Evolutionary conservation across 2,329 filamentous ascomycete genomes (phyloP).

Genomic region (Colletotrichum sp.): DNA sequence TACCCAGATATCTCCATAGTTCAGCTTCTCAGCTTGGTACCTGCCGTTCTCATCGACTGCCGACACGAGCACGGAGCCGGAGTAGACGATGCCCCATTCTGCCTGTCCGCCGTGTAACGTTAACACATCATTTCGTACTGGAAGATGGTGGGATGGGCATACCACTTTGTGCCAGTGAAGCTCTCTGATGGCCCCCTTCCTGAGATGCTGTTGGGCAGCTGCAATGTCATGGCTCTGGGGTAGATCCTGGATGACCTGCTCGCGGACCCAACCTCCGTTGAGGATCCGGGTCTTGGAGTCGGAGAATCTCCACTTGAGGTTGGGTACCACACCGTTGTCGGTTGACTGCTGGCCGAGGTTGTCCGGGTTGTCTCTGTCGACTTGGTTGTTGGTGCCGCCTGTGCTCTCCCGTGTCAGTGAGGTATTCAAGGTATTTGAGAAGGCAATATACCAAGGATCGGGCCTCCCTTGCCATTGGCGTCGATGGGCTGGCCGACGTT

Average conservation of each 20-base stretch:
- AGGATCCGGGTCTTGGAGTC: slow-evolving; percentile 68
- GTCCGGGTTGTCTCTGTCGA: slow-evolving; percentile 69
- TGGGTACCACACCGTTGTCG: slow-evolving; percentile 68
- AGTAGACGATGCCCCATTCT: slow-evolving; percentile 70
- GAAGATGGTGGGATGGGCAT: slow-evolving; percentile 29
- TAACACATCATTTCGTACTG: not conserved
- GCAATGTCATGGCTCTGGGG: slow-evolving; percentile 70
- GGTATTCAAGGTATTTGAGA: not conserved
- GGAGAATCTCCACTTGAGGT: slow-evolving; percentile 74
- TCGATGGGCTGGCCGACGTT: slow-evolving; percentile 61
- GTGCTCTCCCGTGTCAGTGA: not conserved
- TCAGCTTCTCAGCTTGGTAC: slow-evolving; percentile 59
- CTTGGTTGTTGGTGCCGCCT: slow-evolving; percentile 68
- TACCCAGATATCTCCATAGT: slow-evolving; percentile 63
- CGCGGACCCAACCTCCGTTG: slow-evolving; percentile 69
- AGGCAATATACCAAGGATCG: slow-evolving; percentile 55
- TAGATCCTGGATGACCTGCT: slow-evolving; percentile 71
- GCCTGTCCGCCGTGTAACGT: slow-evolving; percentile 45
- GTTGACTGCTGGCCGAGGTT: slow-evolving; percentile 67
- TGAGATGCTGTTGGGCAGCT: slow-evolving; percentile 71
- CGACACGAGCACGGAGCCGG: slow-evolving; percentile 61
- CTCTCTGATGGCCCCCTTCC: slow-evolving; percentile 69
- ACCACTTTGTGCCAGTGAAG: slow-evolving; percentile 73
- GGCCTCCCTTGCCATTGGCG: slow-evolving; percentile 61
- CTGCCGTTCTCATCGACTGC: slow-evolving; percentile 67